phyloP scores from a whole-genome alignment of 1,284 basidiomycete species.

The Tylopilus orsonianus region DNA sequence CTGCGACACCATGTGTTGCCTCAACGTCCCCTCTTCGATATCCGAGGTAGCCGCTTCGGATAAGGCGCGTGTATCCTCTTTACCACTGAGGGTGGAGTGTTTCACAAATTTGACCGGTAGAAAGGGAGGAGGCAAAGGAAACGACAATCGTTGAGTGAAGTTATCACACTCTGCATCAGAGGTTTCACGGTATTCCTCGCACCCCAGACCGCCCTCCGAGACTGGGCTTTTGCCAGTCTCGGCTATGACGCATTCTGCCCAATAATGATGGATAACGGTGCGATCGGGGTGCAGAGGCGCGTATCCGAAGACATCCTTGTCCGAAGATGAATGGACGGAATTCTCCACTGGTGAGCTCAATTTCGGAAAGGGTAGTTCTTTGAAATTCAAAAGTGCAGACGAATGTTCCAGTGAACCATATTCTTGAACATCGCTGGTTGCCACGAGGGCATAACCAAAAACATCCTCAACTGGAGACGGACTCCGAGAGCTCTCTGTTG shows the following conservation, averaged over 20 bases:
- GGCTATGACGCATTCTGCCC: not conserved
- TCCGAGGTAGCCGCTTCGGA: not conserved
- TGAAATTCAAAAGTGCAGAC: not conserved
- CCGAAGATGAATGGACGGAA: not conserved
- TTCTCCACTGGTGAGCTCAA: not conserved
- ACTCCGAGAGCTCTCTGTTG: not conserved
- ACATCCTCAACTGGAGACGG: not conserved
- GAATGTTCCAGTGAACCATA: not conserved
- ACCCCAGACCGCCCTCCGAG: not conserved
- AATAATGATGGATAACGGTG: not conserved
- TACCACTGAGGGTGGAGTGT: conserved; percentile 3
- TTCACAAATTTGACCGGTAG: conserved; percentile 6
- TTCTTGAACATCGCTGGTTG: not conserved
- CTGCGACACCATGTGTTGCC: not conserved
- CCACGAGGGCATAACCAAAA: not conserved
- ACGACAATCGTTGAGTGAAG: conserved; percentile 15
- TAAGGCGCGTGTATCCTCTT: not conserved
- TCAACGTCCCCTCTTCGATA: not conserved
- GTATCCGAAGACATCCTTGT: not conserved
- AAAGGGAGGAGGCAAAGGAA: conserved; percentile 22
- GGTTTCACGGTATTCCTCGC: not conserved
- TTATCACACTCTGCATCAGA: conserved; percentile 1
- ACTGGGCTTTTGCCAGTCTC: not conserved
- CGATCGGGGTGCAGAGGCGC: not conserved
- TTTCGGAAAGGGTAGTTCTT: not conserved